Evolutionary conservation across 2,329 filamentous ascomycete species (phyloP), one percentile per base, ranked within the genome.

Genomic region (Fusarium sp.): DNA sequence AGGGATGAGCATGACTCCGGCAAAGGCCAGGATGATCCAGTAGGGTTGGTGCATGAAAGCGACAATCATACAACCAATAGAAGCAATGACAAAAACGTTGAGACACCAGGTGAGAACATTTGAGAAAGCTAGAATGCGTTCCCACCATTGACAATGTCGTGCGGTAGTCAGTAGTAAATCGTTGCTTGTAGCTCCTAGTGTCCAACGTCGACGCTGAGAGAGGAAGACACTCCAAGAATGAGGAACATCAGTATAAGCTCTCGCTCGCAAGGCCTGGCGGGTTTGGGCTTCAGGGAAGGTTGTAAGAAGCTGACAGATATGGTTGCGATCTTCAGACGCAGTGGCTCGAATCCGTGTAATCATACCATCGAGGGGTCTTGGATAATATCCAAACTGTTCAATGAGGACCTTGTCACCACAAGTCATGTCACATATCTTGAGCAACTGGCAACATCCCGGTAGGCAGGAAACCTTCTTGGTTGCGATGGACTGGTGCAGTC

Each of bases 231-330:
- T 78, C 74, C 79, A 77, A 18, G 74, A 74, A 56, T 79, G 76
- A 2, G 80, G 80, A 11, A 81, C 80, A 51, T 80, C 78, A 3
- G 81, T 82, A 63, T 74, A 81, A 10, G 81, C 81, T 24, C 77
- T 74, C 7, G 81, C 81, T n/a, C 74, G 71, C 9, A 83, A 71
- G 1, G 81, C 80, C 62, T 83, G 81, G 1, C 79, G 74, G 7
- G 80, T 83, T 39, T 76, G 75, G 5, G 76, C 76, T 40, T 80
- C 69, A 4, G 80, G 79, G 40, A 74, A 79, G 1, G 64, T 72
- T 0, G 72, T 72, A 15, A 74, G 72, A 43, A 74, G 72, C 3
- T 69, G 62, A 10, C 72, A 74, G 54, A 74, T 73, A 39, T 74
- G 71, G 22, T 74, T 69, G 15, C 71, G 68, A 13, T 73, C 72